Conservation (phyloP, 176 grass and related monocot species). For the Carex scoparia region DNA sequence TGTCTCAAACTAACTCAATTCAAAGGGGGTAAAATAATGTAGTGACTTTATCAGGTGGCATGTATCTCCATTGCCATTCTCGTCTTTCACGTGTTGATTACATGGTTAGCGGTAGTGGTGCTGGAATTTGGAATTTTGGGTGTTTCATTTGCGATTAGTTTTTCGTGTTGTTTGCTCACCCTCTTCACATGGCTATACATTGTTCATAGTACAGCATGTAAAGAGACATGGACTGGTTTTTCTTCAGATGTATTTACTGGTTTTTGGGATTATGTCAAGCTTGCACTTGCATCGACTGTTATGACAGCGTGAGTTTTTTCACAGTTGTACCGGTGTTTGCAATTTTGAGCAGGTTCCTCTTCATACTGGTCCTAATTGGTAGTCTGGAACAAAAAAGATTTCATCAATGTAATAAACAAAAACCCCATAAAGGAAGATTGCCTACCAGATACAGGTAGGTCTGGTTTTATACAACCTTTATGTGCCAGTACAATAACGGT, state of each 20-base stretch:
- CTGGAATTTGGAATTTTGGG: slow-evolving; percentile 26
- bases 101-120: slow-evolving; percentile 20
- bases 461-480: not conserved
- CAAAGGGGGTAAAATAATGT: not conserved
- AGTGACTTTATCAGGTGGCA: slow-evolving; percentile 13
- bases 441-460: not conserved
- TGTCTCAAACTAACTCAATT: not conserved
- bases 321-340: not conserved
- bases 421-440: not conserved
- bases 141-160: slow-evolving; percentile 11
- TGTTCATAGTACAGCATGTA: slow-evolving; percentile 21
- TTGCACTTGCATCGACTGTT: not conserved
- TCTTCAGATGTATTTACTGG: slow-evolving; percentile 24
- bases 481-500: not conserved
- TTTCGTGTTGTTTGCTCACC: slow-evolving; percentile 27
- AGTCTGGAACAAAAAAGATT: not conserved
- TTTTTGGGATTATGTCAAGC: slow-evolving; percentile 29
- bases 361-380: not conserved
- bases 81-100: slow-evolving; percentile 25
- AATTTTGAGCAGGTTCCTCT: not conserved
- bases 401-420: not conserved
- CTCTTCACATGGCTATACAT: slow-evolving; percentile 14
- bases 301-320: not conserved
- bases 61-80: slow-evolving; percentile 16
- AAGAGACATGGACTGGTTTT: slow-evolving; percentile 26